Conservation (phyloP, 371 early-diverging fungal species). For the Rhizomucor miehei region DNA sequence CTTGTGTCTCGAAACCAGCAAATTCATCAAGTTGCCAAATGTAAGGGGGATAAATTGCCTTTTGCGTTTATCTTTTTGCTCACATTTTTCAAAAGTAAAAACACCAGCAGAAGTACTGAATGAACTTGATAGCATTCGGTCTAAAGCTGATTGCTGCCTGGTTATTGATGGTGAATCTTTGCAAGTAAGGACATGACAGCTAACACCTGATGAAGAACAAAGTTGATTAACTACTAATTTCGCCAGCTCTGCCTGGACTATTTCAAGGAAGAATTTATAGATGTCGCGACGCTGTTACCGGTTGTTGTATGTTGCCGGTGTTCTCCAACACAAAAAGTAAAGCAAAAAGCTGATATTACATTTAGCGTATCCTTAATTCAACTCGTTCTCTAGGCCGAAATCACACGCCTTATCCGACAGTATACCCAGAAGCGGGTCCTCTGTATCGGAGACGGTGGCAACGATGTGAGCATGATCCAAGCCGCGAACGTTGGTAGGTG, state of each 20-base stretch:
- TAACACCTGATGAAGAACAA: neutral
- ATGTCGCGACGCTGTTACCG: constrained; percentile 72
- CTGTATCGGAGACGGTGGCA: constrained; percentile 99
- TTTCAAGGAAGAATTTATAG: constrained; percentile 80
- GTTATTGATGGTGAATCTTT: constrained; percentile 98
- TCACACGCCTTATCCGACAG: constrained; percentile 85
- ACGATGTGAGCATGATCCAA: constrained; percentile 99
- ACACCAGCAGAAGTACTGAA: constrained; percentile 56
- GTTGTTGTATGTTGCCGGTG: constrained; percentile 98
- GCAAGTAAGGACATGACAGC: constrained; percentile 38
- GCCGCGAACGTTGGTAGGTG: constrained; percentile 91
- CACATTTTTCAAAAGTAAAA: constrained; percentile 38
- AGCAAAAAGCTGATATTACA: neutral
- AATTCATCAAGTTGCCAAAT: constrained; percentile 72
- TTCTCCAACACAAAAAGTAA: constrained; percentile 97
- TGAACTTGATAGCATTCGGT: constrained; percentile 61
- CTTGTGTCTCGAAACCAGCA: constrained; percentile 88
- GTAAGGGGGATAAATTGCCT: constrained; percentile 31
- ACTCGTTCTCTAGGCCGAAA: constrained; percentile 65
- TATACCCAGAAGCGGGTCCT: constrained; percentile 78
- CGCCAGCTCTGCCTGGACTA: constrained; percentile 66
- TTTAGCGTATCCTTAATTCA: neutral
- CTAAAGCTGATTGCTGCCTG: constrained; percentile 75
- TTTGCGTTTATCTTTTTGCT: neutral
- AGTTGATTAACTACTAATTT: neutral